These are phyloP conservation scores for Beauveria pseudobassiana DNA, from an alignment of 2,329 filamentous ascomycete species.

Conservation along the genomic window DNA sequence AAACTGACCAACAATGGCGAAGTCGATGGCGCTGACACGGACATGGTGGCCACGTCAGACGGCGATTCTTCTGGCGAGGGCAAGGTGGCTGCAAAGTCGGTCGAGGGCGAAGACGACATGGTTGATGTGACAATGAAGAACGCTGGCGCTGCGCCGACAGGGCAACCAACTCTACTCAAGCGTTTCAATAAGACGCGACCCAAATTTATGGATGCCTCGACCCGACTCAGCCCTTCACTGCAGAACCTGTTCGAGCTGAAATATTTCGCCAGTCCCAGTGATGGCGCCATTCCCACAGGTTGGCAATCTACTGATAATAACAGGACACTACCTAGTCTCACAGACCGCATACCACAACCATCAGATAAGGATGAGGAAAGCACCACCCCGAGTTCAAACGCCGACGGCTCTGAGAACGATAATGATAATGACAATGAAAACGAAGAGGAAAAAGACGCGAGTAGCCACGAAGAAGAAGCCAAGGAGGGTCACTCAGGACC, in stretches of 20 bases:
- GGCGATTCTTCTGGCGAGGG: conserved; percentile 60
- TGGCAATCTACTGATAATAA: conserved; percentile 57
- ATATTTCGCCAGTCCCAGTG: conserved; percentile 48
- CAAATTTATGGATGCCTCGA: conserved; percentile 43
- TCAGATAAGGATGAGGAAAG: conserved; percentile 33
- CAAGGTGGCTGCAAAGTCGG: conserved; percentile 67
- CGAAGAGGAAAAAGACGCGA: conserved; percentile 36
- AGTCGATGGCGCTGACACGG: conserved; percentile 57
- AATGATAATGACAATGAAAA: conserved; percentile 41
- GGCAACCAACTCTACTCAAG: conserved; percentile 29
- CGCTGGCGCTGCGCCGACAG: conserved; percentile 19
- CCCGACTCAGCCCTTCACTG: conserved; percentile 54
- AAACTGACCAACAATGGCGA: conserved; percentile 44
- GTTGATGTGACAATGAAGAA: conserved; percentile 86
- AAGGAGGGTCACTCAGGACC: conserved; percentile 31
- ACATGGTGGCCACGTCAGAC: conserved; percentile 56
- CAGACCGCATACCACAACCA: conserved; percentile 37
- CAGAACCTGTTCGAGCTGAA: conserved; percentile 72
- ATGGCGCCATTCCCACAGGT: conserved; percentile 59
- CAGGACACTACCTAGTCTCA: conserved; percentile 47
- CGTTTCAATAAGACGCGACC: conserved; percentile 44
- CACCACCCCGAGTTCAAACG: conserved; percentile 39
- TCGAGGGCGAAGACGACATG: conserved; percentile 83
- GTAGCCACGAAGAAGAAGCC: conserved; percentile 42
- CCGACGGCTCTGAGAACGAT: conserved; percentile 42